Conservation (phyloP, 2,329 filamentous ascomycete species). For the Chrysoporthe cubensis region DNA sequence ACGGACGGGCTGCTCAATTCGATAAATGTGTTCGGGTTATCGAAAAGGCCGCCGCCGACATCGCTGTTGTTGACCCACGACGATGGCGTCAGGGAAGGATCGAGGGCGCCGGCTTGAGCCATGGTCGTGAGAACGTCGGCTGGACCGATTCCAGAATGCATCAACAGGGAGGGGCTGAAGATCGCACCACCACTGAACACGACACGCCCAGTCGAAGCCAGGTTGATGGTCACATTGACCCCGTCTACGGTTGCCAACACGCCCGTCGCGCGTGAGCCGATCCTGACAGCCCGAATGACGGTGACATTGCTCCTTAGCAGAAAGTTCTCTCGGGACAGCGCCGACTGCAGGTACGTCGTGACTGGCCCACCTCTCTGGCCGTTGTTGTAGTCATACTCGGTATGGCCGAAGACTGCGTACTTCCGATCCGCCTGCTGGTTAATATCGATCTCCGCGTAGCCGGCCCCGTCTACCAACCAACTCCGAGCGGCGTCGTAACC, state of each 20-base stretch:
- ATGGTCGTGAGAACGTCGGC: conserved; percentile 31
- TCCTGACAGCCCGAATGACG: conserved; percentile 66
- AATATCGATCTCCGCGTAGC: conserved; percentile 63
- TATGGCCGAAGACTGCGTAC: conserved; percentile 66
- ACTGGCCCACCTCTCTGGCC: conserved; percentile 72
- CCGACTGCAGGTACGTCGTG: conserved; percentile 71
- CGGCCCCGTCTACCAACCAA: conserved; percentile 58
- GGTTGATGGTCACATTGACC: conserved; percentile 39
- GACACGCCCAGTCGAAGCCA: conserved; percentile 40
- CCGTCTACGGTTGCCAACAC: conserved; percentile 53
- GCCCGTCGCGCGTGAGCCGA: conserved; percentile 64
- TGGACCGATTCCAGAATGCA: conserved; percentile 45
- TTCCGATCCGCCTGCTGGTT: conserved; percentile 65
- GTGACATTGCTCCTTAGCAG: conserved; percentile 67
- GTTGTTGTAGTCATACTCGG: conserved; percentile 68
- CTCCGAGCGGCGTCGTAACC: conserved; percentile 56
- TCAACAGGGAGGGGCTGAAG: conserved; percentile 39
- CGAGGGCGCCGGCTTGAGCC: conserved; percentile 18
- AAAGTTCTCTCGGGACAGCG: conserved; percentile 65
- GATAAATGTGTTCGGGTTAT: conserved; percentile 61
- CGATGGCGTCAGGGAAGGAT: conserved; percentile 36
- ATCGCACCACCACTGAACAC: conserved; percentile 44
- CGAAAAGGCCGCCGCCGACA: conserved; percentile 56
- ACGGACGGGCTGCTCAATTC: conserved; percentile 48
- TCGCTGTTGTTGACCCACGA: conserved; percentile 54